These are phyloP conservation scores for Rhizopogon vesiculosus DNA, from an alignment of 768 basidiomycete species.

Conservation along the genomic window DNA sequence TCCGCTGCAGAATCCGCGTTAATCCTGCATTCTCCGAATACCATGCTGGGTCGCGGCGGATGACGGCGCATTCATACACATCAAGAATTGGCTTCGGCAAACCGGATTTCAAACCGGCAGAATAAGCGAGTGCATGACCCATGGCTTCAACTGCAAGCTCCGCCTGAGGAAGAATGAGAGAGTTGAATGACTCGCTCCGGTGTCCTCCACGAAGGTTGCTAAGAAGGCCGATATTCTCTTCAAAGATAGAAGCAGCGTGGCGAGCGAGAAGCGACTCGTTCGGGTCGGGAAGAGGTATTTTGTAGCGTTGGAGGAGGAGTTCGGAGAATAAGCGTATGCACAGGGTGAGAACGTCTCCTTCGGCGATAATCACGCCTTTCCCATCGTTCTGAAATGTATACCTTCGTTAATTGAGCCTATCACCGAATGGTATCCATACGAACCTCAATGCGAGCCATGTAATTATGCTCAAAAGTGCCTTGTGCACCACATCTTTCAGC, in stretches of 20 bases:
- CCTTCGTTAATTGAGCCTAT: neutral
- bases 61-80: conserved; percentile 48
- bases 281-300: conserved; percentile 39
- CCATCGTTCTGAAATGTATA: conserved; percentile 28
- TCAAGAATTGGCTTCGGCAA: conserved; percentile 48
- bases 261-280: conserved; percentile 47
- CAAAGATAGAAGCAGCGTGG: conserved; percentile 42
- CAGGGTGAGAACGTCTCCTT: conserved; percentile 47
- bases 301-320: conserved; percentile 50
- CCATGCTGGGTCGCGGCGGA: conserved; percentile 55
- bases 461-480: conserved; percentile 61
- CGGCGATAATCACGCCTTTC: conserved; percentile 54
- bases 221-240: conserved; percentile 41
- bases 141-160: conserved; percentile 53
- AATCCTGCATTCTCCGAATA: conserved; percentile 50
- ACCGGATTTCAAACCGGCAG: conserved; percentile 40
- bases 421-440: conserved; percentile 10
- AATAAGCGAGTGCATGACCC: conserved; percentile 59
- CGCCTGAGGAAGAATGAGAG: conserved; percentile 52
- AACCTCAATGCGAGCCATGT: conserved; percentile 53
- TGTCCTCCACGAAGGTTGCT: conserved; percentile 24
- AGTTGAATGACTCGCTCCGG: conserved; percentile 43
- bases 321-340: conserved; percentile 58
- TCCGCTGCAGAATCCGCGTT: conserved; percentile 41
- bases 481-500: conserved; percentile 65